These are phyloP conservation scores for Picea sitchensis DNA, from an alignment of 75 land plant genomes.

Conservation along the genomic window DNA sequence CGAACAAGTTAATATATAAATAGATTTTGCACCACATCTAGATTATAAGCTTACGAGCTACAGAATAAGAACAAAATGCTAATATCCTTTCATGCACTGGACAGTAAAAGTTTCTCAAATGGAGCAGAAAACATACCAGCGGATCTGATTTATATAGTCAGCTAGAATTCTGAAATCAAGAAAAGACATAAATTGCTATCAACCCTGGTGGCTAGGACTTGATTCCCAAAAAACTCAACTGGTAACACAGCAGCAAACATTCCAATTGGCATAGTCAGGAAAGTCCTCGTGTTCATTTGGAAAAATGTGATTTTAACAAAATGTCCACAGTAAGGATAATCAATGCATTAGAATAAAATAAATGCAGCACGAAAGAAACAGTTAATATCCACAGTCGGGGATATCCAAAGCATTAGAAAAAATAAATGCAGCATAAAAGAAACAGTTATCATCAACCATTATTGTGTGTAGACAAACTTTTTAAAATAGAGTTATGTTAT, in stretches of 20 bases:
- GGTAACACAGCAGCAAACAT: not conserved
- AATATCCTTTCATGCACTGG: not conserved
- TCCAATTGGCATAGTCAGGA: not conserved
- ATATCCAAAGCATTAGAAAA: not conserved
- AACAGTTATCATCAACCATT: not conserved
- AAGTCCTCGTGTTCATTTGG: not conserved
- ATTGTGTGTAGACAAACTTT: not conserved
- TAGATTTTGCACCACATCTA: not conserved
- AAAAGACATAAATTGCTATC: not conserved
- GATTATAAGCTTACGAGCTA: not conserved
- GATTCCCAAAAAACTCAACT: not conserved
- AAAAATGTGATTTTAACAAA: not conserved
- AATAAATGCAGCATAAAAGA: not conserved
- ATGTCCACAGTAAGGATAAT: not conserved
- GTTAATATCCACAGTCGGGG: not conserved
- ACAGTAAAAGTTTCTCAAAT: not conserved
- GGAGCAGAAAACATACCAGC: not conserved
- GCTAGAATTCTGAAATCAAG: not conserved
- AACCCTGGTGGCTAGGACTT: not conserved
- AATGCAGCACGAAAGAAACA: not conserved
- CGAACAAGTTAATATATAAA: not conserved
- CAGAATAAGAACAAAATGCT: not conserved
- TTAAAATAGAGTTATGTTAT: too few relatives aligned
- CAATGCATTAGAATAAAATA: not conserved
- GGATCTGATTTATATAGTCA: not conserved